These are phyloP conservation scores for Torulaspora franciscae DNA, from an alignment of 805 yeast species.

Conservation along the genomic window DNA sequence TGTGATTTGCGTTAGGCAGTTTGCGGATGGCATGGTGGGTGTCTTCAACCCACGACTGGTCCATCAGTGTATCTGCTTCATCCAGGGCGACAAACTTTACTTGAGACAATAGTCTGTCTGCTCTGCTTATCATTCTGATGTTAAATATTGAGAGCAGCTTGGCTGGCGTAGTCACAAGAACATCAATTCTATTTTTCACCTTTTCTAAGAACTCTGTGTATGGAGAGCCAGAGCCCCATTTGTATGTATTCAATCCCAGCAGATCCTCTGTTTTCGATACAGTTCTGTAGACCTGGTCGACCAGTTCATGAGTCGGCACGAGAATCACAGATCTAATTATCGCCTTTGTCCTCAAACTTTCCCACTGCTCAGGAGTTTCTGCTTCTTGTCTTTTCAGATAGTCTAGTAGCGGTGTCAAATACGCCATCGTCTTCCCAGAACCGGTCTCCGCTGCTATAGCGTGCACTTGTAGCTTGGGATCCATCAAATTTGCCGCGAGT, in stretches of 20 bases:
- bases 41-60: conserved; percentile 65
- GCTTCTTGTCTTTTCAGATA: conserved; percentile 56
- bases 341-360: conserved; percentile 34
- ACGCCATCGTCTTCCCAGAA: conserved; percentile 93
- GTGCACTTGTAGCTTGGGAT: conserved; percentile 50
- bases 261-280: conserved; percentile 32
- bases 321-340: conserved; percentile 67
- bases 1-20: conserved; percentile 52
- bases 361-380: conserved; percentile 38
- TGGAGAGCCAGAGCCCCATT: conserved; percentile 60
- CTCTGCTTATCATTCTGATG: conserved; percentile 35
- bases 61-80: conserved; percentile 92
- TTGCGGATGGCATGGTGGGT: conserved; percentile 52
- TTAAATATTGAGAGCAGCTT: conserved; percentile 45
- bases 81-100: conserved; percentile 70
- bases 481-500: conserved; percentile 33
- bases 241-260: conserved; percentile 44
- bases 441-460: conserved; percentile 96
- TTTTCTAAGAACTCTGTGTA: conserved; percentile 48
- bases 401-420: conserved; percentile 69
- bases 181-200: conserved; percentile 57
- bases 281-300: conserved; percentile 63
- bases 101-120: conserved; percentile 40
- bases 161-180: conserved; percentile 81
- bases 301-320: conserved; percentile 86